These are phyloP conservation scores for Effrenium voratum DNA, from an alignment of 73 alveolate genomes.

Conservation along the genomic window DNA sequence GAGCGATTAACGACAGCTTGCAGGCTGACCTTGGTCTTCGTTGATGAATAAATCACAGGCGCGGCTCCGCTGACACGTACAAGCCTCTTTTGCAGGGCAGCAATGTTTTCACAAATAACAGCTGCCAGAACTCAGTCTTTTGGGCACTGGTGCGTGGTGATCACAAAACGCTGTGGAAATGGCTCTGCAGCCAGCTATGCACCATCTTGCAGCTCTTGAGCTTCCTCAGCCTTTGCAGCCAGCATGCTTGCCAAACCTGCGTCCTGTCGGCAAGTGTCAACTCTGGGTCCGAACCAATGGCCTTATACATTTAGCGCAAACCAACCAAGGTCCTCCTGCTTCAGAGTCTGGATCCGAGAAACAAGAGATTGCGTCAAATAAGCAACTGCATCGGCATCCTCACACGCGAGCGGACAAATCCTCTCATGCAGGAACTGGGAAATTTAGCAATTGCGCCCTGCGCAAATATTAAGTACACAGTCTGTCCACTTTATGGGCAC, in stretches of 20 bases:
- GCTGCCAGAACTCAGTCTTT: no score
- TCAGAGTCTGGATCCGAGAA: conserved; percentile 60
- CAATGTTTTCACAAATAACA: background rate
- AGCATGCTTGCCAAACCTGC: conserved; percentile 55
- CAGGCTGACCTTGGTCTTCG: background rate
- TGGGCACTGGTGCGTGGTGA: background rate
- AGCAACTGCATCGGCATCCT: conserved; percentile 63
- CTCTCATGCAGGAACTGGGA: no score
- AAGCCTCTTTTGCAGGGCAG: background rate
- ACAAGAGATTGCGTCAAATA: conserved; percentile 61
- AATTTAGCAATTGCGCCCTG: no score
- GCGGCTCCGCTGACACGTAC: background rate
- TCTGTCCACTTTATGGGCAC: no score
- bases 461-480: no score
- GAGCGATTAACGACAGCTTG: no score
- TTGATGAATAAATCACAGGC: background rate
- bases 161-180: background rate
- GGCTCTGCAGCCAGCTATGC: background rate
- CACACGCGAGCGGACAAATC: background rate
- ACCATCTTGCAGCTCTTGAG: conserved; percentile 49
- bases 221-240: conserved; percentile 28
- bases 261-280: background rate
- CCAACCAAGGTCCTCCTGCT: conserved; percentile 31
- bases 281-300: background rate
- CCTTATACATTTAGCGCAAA: background rate